Conservation (phyloP, 768 basidiomycete species). For the Lactarius hengduanensis region DNA sequence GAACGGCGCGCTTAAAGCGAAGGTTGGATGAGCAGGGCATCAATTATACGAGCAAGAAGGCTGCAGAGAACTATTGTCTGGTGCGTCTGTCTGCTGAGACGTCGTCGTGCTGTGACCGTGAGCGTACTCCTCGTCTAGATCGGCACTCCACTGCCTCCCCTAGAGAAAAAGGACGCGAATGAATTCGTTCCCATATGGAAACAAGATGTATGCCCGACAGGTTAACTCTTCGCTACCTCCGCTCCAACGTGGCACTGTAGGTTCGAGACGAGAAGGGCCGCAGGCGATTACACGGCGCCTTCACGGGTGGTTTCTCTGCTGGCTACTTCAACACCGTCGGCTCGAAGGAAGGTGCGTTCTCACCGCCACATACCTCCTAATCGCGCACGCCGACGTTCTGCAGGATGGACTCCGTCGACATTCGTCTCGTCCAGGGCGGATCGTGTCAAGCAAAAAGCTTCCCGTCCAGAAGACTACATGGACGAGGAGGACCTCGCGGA, state of each 20-base stretch:
- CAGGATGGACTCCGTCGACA: constrained; percentile 93
- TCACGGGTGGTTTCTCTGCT: constrained; percentile 97
- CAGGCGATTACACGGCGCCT: constrained; percentile 92
- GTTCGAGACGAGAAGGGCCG: constrained; percentile 93
- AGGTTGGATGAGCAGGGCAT: constrained; percentile 81
- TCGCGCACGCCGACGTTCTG: constrained; percentile 11
- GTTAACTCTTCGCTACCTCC: constrained; percentile 27
- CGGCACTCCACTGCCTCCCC: constrained; percentile 89
- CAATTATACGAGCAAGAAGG: constrained; percentile 63
- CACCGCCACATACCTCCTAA: background rate
- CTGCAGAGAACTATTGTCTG: constrained; percentile 84
- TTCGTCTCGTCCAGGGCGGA: constrained; percentile 87
- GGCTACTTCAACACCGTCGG: constrained; percentile 97
- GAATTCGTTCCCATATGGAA: constrained; percentile 99
- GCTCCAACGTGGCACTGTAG: constrained; percentile 39
- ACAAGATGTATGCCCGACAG: constrained; percentile 68
- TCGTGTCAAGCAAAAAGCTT: constrained; percentile 59
- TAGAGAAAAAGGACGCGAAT: constrained; percentile 88
- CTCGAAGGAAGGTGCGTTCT: constrained; percentile 78
- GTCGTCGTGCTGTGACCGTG: constrained; percentile 7
- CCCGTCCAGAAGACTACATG: constrained; percentile 94
- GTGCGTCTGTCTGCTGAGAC: constrained; percentile 41
- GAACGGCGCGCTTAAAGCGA: constrained; percentile 64
- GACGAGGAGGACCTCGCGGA: constrained; percentile 96
- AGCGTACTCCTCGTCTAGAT: constrained; percentile 52